These are phyloP conservation scores for Candida tallmaniae DNA, from an alignment of 805 yeast species.

Conservation along the genomic window DNA sequence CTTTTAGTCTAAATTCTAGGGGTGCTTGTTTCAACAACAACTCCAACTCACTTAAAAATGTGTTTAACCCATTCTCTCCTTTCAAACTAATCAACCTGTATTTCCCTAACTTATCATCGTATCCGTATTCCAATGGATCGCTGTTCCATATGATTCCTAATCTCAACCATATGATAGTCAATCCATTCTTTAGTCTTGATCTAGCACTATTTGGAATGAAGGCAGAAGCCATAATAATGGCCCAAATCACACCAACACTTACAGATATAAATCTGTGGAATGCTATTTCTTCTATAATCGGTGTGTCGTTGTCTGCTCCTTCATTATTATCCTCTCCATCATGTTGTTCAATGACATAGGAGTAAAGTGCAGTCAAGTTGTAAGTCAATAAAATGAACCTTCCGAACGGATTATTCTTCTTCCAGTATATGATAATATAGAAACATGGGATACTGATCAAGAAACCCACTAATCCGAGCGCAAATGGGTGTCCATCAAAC, in stretches of 20 bases:
- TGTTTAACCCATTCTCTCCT: constrained; percentile 45
- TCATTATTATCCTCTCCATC: constrained; percentile 59
- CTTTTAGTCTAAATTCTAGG: constrained; percentile 69
- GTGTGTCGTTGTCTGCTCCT: constrained; percentile 65
- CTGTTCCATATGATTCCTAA: constrained; percentile 79
- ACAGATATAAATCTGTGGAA: constrained; percentile 74
- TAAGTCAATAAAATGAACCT: constrained; percentile 69
- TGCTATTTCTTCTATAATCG: constrained; percentile 70
- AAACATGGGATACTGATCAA: constrained; percentile 44
- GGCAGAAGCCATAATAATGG: constrained; percentile 59
- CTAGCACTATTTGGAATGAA: constrained; percentile 77
- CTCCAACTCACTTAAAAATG: constrained; percentile 57
- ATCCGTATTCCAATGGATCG: constrained; percentile 57
- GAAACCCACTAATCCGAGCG: constrained; percentile 48
- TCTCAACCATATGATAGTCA: constrained; percentile 70
- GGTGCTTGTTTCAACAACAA: constrained; percentile 65
- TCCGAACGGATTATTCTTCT: constrained; percentile 57
- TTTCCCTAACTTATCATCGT: constrained; percentile 14
- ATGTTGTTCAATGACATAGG: constrained; percentile 60
- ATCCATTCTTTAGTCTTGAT: constrained; percentile 56
- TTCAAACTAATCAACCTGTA: constrained; percentile 37
- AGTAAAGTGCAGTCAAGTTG: constrained; percentile 73
- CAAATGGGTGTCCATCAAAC: constrained; percentile 51
- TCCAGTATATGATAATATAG: constrained; percentile 67
- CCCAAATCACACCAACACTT: constrained; percentile 71